Evolutionary conservation across 495 filamentous ascomycete species (phyloP), one percentile per base, ranked within the genome.

Genomic region (Aspergillus baeticus): DNA sequence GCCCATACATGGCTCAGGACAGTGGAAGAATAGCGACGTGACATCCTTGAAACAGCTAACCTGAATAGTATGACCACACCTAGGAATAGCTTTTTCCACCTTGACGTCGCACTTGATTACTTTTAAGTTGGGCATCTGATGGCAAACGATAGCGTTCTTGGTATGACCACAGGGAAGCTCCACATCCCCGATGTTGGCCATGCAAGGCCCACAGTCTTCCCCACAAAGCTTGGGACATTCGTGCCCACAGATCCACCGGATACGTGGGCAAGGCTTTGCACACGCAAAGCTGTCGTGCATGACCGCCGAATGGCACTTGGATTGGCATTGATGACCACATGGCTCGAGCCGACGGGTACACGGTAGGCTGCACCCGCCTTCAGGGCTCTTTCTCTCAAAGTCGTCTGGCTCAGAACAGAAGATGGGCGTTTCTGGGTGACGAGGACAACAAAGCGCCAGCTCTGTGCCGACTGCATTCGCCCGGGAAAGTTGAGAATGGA

Each of bases 251-350:
- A 77, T 74, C 29, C 65, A 68, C 36, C 75, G 79, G 0, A 72
- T 65, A n/a, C 84, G 70, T 8, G 69, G 77, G 35, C 89, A 92
- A 3, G 71, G 69, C 62, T 89, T 79, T 17, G 80, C 67, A 58
- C 89, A 94, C 15, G 65, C 64, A 21, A 87, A 78, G 6, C 79
- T 81, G n/a, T 82, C 68, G 62, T 93, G 90, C 11, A 92, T 69
- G 2, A 73, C 29, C 6, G 81, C 66, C 0, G 88, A 85, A 70
- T 95, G 90, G 59, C 89, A 93, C 62, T 81, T 84, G 33, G 78
- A 79, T 14, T 69, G 63, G 63, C 90, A 95, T 0, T 78, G 63
- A 72, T 94, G 89, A 0, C 90, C 90, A 60, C 90, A 93, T 43
- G 39, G 39, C 1, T 49, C 29, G 21, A 92, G 76, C 31, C 84